Base-by-base conservation (phyloP, 179 eudicot species). In the Spergularia azorica region DNA sequence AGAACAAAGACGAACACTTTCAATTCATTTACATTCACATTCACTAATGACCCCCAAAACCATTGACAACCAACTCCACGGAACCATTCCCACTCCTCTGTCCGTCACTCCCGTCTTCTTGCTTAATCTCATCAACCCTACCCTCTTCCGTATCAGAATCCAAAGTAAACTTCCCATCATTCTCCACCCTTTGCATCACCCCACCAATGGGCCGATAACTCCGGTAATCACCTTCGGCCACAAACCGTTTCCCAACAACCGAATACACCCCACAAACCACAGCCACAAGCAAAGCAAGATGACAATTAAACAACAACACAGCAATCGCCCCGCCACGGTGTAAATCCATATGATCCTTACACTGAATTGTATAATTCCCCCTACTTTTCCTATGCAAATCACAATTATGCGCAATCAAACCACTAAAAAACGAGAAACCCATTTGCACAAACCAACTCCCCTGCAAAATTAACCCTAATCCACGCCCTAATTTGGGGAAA, bases 401-500 rank as follows among this genome's bases (percentile, higher is more conserved):
- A 43, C 94, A 90, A 48, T 89, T 88, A 73, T 85, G 39, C 7
- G 94, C 89, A 59, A 90, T 74, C 77, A 76, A 79, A 71, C 56
- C 57, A 5, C 88, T 82, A 38, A 76, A 90, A 75, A 88, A 88
- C 9, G 91, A 91, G 39, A 93, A 86, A 58, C 97, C 98, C 95
- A 95, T 95, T 76, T 96, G 99, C 57, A 96, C 75, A 80, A 90
- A 76, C 99, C 99, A 96, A 61, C 77, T 88, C 18, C 98, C 97
- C 17, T 94, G 92, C 54, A 86, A 73, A 67, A 91, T 76, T 77
- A 96, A 78, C 81, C 98, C 99, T 63, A 94, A 66, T 61, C 96
- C 98, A 32, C 97, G 90, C 0, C 84, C 92, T 58, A 94, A 77
- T 74, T 87, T 77, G 3, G 93, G 79, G 38, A 65, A 79, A 71